Conservation (phyloP, 208 protist genomes). For the Trypanosoma scelopori region DNA sequence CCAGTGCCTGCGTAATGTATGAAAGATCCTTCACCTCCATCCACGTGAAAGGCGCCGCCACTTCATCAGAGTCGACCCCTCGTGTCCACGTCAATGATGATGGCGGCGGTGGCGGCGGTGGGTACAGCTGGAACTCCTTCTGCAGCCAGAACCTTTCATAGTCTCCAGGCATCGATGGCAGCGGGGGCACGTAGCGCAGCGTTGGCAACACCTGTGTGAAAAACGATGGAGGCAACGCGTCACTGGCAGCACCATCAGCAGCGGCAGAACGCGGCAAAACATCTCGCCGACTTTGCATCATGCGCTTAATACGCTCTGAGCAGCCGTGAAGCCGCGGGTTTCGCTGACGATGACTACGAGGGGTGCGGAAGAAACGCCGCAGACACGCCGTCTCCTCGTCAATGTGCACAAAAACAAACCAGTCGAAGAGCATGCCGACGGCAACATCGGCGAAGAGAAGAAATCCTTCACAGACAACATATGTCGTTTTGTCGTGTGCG, state of each 20-base stretch:
- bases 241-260: not conserved
- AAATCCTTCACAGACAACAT: conserved; percentile 61
- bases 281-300: conserved; percentile 22
- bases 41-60: conserved; percentile 7
- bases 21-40: conserved; percentile 23
- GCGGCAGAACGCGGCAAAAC: not conserved
- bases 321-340: conserved; percentile 15
- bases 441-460: conserved; percentile 34
- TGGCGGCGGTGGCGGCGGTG: not conserved
- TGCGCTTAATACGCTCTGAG: conserved; percentile 33
- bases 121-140: conserved; percentile 17
- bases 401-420: conserved; percentile 33
- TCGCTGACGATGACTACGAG: conserved; percentile 29
- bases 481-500: conserved; percentile 11
- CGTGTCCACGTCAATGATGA: not conserved
- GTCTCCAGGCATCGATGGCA: conserved; percentile 10
- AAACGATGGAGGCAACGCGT: not conserved
- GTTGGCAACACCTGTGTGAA: conserved; percentile 5
- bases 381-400: conserved; percentile 55
- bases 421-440: conserved; percentile 33
- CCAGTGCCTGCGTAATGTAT: conserved; percentile 15
- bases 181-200: conserved; percentile 16
- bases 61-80: not conserved
- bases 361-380: conserved; percentile 52
- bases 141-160: conserved; percentile 26